Evolutionary conservation across 352 stramenopile species (phyloP).

Genomic region (Globisporangium cystogenes): DNA sequence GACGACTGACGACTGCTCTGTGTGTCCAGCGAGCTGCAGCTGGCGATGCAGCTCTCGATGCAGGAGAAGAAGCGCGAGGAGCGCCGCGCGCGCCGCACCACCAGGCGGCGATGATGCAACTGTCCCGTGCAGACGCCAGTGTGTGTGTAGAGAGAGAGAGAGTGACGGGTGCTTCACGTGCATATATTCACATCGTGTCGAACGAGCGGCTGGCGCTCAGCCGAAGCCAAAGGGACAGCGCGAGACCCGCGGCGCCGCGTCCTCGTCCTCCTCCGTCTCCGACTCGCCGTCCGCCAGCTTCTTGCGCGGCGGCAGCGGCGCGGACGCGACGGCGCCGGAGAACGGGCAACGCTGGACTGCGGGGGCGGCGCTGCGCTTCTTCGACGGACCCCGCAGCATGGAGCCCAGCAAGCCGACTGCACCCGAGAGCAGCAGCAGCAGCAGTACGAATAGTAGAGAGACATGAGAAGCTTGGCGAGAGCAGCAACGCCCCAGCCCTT

Average conservation of each 20-base stretch:
- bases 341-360: conserved; percentile 9
- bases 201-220: conserved; percentile 5
- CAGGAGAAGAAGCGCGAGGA: conserved; percentile 66
- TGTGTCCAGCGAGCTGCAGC: conserved; percentile 36
- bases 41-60: conserved; percentile 46
- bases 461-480: too few species aligned
- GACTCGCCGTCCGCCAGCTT: not conserved
- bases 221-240: conserved; percentile 54
- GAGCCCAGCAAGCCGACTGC: conserved; percentile 34
- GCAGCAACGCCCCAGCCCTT: too few species aligned
- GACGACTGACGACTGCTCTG: not conserved
- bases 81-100: conserved; percentile 31
- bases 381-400: conserved; percentile 23
- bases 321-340: conserved; percentile 8
- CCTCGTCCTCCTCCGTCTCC: conserved; percentile 25
- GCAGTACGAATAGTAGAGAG: not conserved
- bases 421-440: too few species aligned
- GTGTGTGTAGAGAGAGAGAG: not conserved
- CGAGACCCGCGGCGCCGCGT: conserved; percentile 44
- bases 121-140: not conserved
- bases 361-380: conserved; percentile 20
- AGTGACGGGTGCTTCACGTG: not conserved
- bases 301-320: conserved; percentile 1
- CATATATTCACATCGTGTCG: not conserved
- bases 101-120: conserved; percentile 30